These are phyloP conservation scores for Hansenula sp. DNA, from an alignment of 1,139 yeast species.

Conservation along the genomic window DNA sequence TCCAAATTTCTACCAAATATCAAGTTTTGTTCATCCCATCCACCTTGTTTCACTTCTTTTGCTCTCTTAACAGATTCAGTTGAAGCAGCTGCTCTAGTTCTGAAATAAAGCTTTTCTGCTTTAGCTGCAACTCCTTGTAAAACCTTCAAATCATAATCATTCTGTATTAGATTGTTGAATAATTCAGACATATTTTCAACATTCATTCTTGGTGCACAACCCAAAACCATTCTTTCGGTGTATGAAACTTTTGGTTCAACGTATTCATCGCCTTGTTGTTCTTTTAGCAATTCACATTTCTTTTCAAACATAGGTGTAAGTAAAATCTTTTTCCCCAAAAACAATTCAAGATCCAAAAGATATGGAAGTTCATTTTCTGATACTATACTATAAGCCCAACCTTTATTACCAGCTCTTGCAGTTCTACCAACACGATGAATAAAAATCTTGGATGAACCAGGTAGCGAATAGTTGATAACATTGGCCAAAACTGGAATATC, in stretches of 20 bases:
- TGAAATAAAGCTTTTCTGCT: slow-evolving; percentile 83
- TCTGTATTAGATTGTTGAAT: slow-evolving; percentile 53
- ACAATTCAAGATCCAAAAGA: slow-evolving; percentile 82
- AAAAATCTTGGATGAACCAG: slow-evolving; percentile 89
- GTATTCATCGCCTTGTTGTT: slow-evolving; percentile 32
- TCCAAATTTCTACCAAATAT: slow-evolving; percentile 72
- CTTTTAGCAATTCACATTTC: slow-evolving; percentile 46
- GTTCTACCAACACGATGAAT: slow-evolving; percentile 98
- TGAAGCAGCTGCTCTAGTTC: slow-evolving; percentile 86
- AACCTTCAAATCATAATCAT: slow-evolving; percentile 66
- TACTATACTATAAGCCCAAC: slow-evolving; percentile 95
- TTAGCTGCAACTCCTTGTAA: slow-evolving; percentile 70
- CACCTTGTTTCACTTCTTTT: slow-evolving; percentile 70
- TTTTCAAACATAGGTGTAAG: slow-evolving; percentile 67
- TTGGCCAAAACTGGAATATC: slow-evolving; percentile 96
- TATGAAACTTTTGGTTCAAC: slow-evolving; percentile 60
- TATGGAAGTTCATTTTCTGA: slow-evolving; percentile 87
- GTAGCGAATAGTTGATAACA: slow-evolving; percentile 85
- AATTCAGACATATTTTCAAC: slow-evolving; percentile 74
- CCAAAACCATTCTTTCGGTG: slow-evolving; percentile 75
- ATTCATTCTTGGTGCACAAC: slow-evolving; percentile 70
- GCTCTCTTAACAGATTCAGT: slow-evolving; percentile 79
- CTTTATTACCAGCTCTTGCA: slow-evolving; percentile 97
- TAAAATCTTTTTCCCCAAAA: slow-evolving; percentile 77
- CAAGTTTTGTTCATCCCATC: slow-evolving; percentile 88